phyloP scores from a whole-genome alignment of 2,329 filamentous ascomycete species.

The Exophiala phaeomuriformis region DNA sequence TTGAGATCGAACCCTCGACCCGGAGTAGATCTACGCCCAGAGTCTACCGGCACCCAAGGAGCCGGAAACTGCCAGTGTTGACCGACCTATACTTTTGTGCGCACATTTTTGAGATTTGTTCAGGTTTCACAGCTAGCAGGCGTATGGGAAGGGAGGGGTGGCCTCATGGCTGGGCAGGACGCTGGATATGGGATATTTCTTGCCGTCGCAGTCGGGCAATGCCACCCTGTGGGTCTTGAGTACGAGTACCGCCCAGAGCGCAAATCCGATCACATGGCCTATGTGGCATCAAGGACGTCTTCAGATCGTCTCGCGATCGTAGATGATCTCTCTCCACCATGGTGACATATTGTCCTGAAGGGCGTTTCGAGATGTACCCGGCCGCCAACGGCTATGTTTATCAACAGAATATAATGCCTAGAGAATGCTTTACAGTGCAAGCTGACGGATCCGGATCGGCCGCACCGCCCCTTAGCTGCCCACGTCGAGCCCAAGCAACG shows the following conservation, averaged over 20 bases:
- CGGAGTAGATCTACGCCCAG: conserved; percentile 61
- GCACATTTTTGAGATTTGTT: not conserved
- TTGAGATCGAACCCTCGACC: conserved; percentile 58
- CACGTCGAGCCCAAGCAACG: not conserved
- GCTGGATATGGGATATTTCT: conserved; percentile 18
- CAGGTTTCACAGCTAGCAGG: conserved; percentile 17
- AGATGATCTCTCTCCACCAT: not conserved
- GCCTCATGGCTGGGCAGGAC: conserved; percentile 4
- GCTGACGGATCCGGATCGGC: not conserved
- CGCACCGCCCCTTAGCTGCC: not conserved
- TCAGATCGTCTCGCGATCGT: not conserved
- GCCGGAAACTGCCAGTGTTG: conserved; percentile 59
- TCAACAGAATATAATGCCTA: conserved; percentile 18
- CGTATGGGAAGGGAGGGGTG: conserved; percentile 9
- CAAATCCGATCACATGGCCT: not conserved
- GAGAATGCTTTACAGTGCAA: conserved; percentile 8
- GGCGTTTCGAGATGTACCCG: conserved; percentile 13
- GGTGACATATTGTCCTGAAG: conserved; percentile 12
- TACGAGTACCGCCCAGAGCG: not conserved
- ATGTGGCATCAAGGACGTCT: not conserved
- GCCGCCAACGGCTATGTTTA: conserved; percentile 6
- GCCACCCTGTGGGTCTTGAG: conserved; percentile 1
- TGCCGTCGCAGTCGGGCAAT: conserved; percentile 1
- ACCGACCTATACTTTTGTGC: conserved; percentile 15
- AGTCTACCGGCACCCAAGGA: conserved; percentile 54